Conservation (phyloP, 257 asterid species). For the Przewalskia tangutica region DNA sequence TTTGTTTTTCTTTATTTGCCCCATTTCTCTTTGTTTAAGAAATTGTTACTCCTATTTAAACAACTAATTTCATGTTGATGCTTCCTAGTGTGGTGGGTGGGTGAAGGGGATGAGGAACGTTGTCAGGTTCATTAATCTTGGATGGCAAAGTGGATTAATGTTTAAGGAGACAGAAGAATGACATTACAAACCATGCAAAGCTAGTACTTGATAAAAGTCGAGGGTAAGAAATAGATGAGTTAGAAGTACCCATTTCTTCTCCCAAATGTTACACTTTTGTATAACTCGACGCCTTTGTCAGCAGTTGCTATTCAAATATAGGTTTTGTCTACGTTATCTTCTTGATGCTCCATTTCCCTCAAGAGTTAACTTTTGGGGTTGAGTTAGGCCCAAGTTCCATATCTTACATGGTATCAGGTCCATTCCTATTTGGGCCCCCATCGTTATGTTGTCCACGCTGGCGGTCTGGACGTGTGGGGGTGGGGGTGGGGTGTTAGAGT, state of each 20-base stretch:
- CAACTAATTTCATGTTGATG: neutral
- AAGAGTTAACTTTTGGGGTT: neutral
- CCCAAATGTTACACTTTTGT: neutral
- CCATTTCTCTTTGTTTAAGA: neutral
- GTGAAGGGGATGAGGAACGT: neutral
- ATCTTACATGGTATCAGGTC: neutral
- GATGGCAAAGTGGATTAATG: neutral
- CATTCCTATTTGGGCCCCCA: neutral
- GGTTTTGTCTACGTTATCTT: neutral
- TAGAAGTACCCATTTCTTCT: neutral
- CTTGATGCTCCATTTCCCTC: neutral
- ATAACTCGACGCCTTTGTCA: neutral
- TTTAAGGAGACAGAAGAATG: neutral
- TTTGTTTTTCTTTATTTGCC: neutral
- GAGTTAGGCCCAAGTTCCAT: neutral
- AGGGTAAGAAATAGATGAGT: neutral
- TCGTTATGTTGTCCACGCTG: neutral
- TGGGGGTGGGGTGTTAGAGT: neutral
- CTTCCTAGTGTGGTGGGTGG: neutral
- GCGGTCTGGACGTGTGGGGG: neutral
- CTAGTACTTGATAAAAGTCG: neutral
- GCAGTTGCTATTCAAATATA: neutral
- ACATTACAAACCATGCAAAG: neutral
- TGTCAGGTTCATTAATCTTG: neutral
- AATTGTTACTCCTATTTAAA: neutral